A percentile compares a stretch with the other conserved stretches of the same genome.
These are phyloP conservation scores for Lecanicillium sp. DNA, from an alignment of 2,329 filamentous ascomycete species.

Conservation along the genomic window DNA sequence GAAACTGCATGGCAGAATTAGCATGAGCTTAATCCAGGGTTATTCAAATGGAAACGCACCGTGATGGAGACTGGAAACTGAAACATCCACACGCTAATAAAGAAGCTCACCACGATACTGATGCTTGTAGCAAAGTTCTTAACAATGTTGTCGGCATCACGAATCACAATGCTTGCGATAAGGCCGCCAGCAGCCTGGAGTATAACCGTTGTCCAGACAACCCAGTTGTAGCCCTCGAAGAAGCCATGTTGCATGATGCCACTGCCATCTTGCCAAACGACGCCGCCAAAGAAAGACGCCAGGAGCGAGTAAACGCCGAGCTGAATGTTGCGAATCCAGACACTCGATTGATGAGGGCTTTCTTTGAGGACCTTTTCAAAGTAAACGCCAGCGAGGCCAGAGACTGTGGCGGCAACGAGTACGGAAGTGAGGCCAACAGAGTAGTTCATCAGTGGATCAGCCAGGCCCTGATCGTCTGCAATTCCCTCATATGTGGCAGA, in stretches of 20 bases:
- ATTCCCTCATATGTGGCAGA: slow-evolving; percentile 92
- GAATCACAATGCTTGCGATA: slow-evolving; percentile 44
- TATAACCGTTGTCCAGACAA: slow-evolving; percentile 78
- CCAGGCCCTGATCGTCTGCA: slow-evolving; percentile 44
- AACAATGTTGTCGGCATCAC: slow-evolving; percentile 59
- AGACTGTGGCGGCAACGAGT: slow-evolving; percentile 67
- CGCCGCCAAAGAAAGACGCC: slow-evolving; percentile 76
- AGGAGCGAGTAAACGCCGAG: slow-evolving; percentile 91
- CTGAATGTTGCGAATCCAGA: slow-evolving; percentile 95
- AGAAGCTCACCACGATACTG: slow-evolving; percentile 78
- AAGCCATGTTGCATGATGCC: slow-evolving; percentile 80
- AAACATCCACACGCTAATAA: slow-evolving; percentile 82
- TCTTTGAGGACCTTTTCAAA: slow-evolving; percentile 91
- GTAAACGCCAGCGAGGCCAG: slow-evolving; percentile 77
- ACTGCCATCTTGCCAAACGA: slow-evolving; percentile 78
- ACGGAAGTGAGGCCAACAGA: slow-evolving; percentile 73
- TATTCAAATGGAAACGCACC: no score
- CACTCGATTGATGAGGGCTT: slow-evolving; percentile 61
- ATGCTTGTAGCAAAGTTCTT: slow-evolving; percentile 93
- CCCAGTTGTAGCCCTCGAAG: slow-evolving; percentile 88
- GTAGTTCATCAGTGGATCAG: slow-evolving; percentile 58
- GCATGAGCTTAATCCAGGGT: no score
- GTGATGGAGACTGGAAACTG: slow-evolving; percentile 64
- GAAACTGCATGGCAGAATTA: slow-evolving; percentile 54
- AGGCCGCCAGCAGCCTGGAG: slow-evolving; percentile 81